Conservation (phyloP, 441 rosid genomes). For the Manihot esculenta region DNA sequence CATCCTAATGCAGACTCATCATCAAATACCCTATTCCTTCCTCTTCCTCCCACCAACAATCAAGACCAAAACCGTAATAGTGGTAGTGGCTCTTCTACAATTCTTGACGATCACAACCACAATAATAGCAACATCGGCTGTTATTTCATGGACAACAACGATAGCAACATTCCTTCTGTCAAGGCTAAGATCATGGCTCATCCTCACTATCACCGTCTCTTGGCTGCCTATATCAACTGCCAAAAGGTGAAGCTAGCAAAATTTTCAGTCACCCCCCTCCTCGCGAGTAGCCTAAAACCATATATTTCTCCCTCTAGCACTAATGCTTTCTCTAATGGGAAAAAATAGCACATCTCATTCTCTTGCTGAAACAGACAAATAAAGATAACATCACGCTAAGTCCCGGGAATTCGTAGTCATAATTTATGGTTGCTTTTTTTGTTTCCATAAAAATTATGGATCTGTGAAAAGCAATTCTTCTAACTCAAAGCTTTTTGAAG, state of each 20-base stretch:
- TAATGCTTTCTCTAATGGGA: too few relatives aligned
- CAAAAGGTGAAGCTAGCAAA: constrained; percentile 61
- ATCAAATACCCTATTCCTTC: constrained; percentile 50
- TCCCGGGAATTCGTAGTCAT: background rate
- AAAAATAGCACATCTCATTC: background rate
- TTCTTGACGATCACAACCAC: constrained; percentile 37
- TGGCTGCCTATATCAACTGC: constrained; percentile 81
- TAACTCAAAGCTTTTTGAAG: background rate
- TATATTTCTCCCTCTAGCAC: background rate
- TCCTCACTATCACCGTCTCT: constrained; percentile 90
- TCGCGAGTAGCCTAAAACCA: background rate
- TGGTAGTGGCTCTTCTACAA: constrained; percentile 33
- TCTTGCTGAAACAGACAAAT: background rate
- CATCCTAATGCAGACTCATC: constrained; percentile 37
- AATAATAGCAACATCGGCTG: constrained; percentile 23
- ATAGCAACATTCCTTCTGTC: constrained; percentile 34
- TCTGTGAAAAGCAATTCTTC: constrained; percentile 6
- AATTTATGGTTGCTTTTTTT: background rate
- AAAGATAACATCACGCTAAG: background rate
- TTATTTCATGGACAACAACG: constrained; percentile 53
- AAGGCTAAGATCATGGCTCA: constrained; percentile 94
- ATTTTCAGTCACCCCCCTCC: background rate
- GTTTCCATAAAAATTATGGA: constrained; percentile 14
- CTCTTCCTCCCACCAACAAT: constrained; percentile 33
- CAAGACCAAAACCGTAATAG: constrained; percentile 40